Base-by-base conservation (phyloP, 208 protist genomes). In the Phytomonas francai region DNA sequence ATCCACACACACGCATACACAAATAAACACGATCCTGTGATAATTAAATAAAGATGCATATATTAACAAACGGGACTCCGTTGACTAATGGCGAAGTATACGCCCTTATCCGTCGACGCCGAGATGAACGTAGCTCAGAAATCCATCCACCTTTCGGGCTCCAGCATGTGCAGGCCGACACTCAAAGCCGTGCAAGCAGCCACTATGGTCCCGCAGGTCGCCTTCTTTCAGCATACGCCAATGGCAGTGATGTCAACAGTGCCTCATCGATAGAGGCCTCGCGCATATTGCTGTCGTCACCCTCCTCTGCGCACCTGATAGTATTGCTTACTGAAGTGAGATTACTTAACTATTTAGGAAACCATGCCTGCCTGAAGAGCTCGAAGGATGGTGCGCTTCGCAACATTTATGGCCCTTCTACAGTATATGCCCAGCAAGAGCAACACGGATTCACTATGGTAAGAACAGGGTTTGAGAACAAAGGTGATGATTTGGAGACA, bases 71-170 rank as follows among this genome's bases (percentile, higher is more conserved):
- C 34, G 84, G 83, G 2, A 70, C 74, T 58, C 86, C 89, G 28
- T 81, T 91, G 76, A 95, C 89, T 9, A 77, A 84, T 65, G 86
- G 85, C 11, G 86, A 95, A 67, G 89, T 95, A n/a, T 92, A 81
- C 60, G 79, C 86, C 0, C 58, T 95, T 2, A 34, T 95, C 42
- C 86, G 89, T 6, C 86, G 89, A 2, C 81, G 85, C 12, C 86
- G 89, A 3, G 89, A 95, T 65, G 85, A 92, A 70, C 84, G 89
- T 27, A 91, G 81, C 64, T 84, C 80, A 9, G 75, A 73, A 30
- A 49, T 73, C 22, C 79, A 83, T 45, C 84, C 81, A 11, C 79
- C 86, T 27, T 92, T 95, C 74, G 78, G 79, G 27, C 63, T 90
- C 25, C 88, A 91, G 59, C 78, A 78, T 32, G 31, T 67, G 7